Conservation (phyloP, 768 basidiomycete genomes). For the Mycena latifolia region DNA sequence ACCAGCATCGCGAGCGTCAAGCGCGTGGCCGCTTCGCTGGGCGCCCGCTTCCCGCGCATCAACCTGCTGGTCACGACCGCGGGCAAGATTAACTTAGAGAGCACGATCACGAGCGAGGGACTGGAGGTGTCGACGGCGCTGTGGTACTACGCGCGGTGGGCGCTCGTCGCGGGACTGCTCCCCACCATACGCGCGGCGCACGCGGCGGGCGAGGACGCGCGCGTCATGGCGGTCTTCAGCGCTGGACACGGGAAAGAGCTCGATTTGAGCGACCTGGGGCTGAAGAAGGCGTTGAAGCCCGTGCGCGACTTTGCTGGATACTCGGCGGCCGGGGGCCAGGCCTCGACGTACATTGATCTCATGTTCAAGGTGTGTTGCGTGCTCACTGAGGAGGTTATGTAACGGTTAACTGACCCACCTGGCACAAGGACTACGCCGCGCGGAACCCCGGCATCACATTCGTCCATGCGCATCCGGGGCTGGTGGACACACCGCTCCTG, state of each 20-base stretch:
- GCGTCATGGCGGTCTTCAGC: conserved; percentile 59
- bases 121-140: conserved; percentile 50
- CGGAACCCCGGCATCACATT: conserved; percentile 49
- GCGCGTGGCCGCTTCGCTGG: conserved; percentile 43
- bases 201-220: conserved; percentile 61
- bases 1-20: conserved; percentile 64
- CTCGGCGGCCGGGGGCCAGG: conserved; percentile 36
- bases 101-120: conserved; percentile 38
- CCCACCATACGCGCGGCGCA: conserved; percentile 56
- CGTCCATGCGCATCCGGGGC: conserved; percentile 48
- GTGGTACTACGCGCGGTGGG: conserved; percentile 52
- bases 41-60: conserved; percentile 47
- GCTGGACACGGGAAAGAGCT: conserved; percentile 48
- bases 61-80: conserved; percentile 39
- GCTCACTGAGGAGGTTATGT: no score
- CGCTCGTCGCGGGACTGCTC: conserved; percentile 49
- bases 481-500: conserved; percentile 9
- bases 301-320: conserved; percentile 16
- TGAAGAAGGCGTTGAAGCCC: conserved; percentile 58
- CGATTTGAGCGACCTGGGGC: conserved; percentile 60
- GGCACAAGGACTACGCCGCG: conserved; percentile 46
- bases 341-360: conserved; percentile 63
- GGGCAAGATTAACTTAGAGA: conserved; percentile 60
- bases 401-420: background rate
- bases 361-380: conserved; percentile 58